These are phyloP conservation scores for Suillus clintonianus DNA, from an alignment of 768 basidiomycete species.

Conservation along the genomic window DNA sequence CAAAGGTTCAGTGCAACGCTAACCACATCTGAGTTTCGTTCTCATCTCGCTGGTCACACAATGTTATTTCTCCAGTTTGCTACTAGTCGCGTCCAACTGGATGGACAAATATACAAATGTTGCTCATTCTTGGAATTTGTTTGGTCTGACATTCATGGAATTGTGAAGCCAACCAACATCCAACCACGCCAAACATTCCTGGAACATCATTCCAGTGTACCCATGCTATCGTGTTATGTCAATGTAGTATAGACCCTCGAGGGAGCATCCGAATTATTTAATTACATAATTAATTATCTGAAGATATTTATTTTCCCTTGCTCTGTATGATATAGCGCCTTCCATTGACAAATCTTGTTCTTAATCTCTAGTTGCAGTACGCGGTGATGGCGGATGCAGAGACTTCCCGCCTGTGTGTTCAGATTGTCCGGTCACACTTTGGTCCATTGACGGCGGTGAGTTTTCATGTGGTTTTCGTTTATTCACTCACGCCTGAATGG, in stretches of 20 bases:
- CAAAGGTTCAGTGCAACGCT: background rate
- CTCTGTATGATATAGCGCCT: background rate
- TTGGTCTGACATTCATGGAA: background rate
- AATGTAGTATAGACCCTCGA: no score
- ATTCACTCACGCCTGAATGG: constrained; percentile 13
- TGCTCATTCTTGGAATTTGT: background rate
- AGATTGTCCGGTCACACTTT: constrained; percentile 67
- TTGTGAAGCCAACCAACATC: background rate
- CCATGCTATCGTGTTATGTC: no score
- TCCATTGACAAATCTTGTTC: background rate
- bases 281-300: background rate
- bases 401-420: constrained; percentile 58
- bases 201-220: no score
- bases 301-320: background rate
- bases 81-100: background rate
- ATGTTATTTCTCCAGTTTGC: background rate
- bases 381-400: constrained; percentile 63
- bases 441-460: constrained; percentile 67
- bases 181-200: background rate
- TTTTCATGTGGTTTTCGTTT: background rate
- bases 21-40: background rate
- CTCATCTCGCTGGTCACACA: background rate
- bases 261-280: background rate
- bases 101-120: background rate
- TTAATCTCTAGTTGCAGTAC: background rate